phyloP scores from a whole-genome alignment of 768 basidiomycete genomes.

The Mycena amicta region DNA sequence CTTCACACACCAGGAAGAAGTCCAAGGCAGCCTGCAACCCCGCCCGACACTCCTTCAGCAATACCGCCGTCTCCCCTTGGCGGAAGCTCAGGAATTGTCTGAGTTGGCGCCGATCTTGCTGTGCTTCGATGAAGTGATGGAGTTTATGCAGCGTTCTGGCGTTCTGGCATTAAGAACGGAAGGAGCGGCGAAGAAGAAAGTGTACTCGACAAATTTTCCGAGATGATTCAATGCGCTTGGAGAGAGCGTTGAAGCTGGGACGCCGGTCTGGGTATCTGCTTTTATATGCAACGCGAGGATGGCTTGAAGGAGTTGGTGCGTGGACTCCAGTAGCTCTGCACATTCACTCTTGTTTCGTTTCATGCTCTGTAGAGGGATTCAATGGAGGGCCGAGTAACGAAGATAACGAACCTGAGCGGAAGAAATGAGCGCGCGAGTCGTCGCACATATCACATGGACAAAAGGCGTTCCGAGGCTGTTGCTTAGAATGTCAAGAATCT shows the following conservation, averaged over 20 bases:
- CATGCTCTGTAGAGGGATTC: background rate
- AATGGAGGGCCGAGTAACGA: too few relatives aligned
- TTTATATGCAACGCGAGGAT: background rate
- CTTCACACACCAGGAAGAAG: background rate
- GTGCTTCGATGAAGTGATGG: background rate
- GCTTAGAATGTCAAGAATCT: background rate
- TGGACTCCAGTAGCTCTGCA: background rate
- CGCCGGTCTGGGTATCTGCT: background rate
- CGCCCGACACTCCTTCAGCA: background rate
- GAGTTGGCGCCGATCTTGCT: background rate
- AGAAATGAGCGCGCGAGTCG: background rate
- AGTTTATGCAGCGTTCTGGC: background rate
- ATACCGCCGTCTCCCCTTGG: background rate
- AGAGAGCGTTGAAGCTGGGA: background rate
- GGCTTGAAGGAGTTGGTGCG: background rate
- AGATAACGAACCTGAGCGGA: background rate
- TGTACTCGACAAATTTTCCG: background rate
- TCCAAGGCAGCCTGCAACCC: background rate
- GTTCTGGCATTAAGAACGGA: too few relatives aligned
- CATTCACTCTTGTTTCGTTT: background rate
- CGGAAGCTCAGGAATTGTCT: background rate
- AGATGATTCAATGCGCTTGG: background rate
- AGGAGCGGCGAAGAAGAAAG: background rate
- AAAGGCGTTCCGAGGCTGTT: background rate
- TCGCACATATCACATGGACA: background rate